Evolutionary conservation across 2,329 filamentous ascomycete genomes (phyloP), one percentile per base, ranked within the genome.

Genomic region (Colletotrichum brevisporum): DNA sequence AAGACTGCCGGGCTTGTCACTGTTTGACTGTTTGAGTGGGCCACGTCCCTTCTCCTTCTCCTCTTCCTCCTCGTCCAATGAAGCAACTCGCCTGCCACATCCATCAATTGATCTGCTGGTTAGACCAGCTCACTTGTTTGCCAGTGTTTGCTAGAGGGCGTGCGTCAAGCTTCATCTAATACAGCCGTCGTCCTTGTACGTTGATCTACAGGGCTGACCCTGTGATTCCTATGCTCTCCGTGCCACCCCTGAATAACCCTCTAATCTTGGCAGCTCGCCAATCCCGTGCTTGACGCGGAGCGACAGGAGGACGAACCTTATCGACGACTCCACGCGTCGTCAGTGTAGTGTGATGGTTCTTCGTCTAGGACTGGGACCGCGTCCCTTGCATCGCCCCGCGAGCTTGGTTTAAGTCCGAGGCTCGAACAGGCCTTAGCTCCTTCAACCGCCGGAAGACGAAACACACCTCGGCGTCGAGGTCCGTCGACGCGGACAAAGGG

Each of bases 11-110:
- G 47, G 45, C 56, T 51, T 51, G 36, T 52, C 18, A 21, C 52
- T 61, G 63, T 56, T 67, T 61, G 56, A 41, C 63, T 36, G 26
- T 60, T 36, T 39, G 43, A 52, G 43, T 61, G 67, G 48, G 62
- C 51, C 51, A 31, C 51, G 6, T 48, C 36, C 31, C 8, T 36
- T 36, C 6, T 9, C 31, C 9, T 36, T 36, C 31, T 36, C 31
- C 9, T 36, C 31, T 10, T 12, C 31, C 31, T 24, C 16, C n/a
- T 21, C 52, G n/a, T 47, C 51, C 63, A 53, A 67, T 53, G 67
- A 61, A 41, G 12, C 31, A 41, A 45, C 10, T n/a, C 15, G 18
- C n/a, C 56, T n/a, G 26, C 6, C 56, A 61, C 31, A 67, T 47
- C 45, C 53, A 43, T 31, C 45, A 10, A 36, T 36, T 10, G 18